Base-by-base conservation (phyloP, 805 yeast genomes). In the Saturnispora zaruensis region DNA sequence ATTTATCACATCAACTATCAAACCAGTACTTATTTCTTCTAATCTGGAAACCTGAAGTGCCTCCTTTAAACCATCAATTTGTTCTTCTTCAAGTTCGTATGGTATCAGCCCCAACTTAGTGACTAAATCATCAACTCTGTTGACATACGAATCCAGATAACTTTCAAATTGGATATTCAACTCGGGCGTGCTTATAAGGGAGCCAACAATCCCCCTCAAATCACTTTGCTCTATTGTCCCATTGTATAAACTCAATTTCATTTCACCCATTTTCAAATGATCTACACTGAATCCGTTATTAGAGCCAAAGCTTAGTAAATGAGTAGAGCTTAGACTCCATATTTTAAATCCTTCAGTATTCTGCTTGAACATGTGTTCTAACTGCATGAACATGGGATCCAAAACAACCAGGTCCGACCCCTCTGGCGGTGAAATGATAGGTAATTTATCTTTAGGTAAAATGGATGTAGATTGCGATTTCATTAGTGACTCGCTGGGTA, bases 191-290 rank as follows among this genome's bases (percentile, higher is more conserved):
- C 13, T 23, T 9, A 36, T 36, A 18, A 36, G 40, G 13, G 40
- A n/a, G 4, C 40, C 33, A n/a, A 46, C 20, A n/a, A 46, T 40
- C 18, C 44, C 44, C 7, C 26, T 24, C 7, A 40, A 8, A 18
- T 41, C 50, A 11, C 36, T 18, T 21, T 34, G 46, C 13, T 28
- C 14, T 13, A 40, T 5, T 5, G 26, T 16, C n/a, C 34, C 34
- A 24, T 42, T 30, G 16, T 23, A 24, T 42, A 16, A 26, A 28
- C 41, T 42, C 37, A 47, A 33, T 28, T 45, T 34, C 40, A 47
- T 47, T 25, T 42, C 46, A 8, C 45, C 50, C 50, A 42, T 43
- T 23, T 26, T 6, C 8, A 38, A 24, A 46, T 46, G 49, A 25
- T 46, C 49, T 4, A 46, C 49, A 28, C 24, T 24, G 16, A 40